Evolutionary conservation across 768 basidiomycete species (phyloP).

Genomic region (Guyanaporus albipodus): DNA sequence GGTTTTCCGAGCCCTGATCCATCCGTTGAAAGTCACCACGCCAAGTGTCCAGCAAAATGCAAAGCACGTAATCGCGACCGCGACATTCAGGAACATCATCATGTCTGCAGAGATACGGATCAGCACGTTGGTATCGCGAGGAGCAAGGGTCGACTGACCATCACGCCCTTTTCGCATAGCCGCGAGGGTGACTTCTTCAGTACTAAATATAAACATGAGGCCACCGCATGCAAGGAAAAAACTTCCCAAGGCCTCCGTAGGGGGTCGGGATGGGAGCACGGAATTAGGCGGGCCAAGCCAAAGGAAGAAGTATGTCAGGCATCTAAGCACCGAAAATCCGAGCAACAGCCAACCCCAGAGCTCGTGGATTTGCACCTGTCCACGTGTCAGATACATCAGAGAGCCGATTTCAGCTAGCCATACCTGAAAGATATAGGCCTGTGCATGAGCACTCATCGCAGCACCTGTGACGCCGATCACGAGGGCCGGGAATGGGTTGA

Average conservation of each 20-base stretch:
- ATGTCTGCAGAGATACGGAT: conserved; percentile 46
- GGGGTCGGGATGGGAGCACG: conserved; percentile 86
- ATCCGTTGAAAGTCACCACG: conserved; percentile 79
- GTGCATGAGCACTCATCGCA: conserved; percentile 90
- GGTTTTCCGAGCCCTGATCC: conserved; percentile 51
- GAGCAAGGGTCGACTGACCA: conserved; percentile 41
- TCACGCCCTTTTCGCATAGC: conserved; percentile 90
- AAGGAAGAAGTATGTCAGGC: conserved; percentile 91
- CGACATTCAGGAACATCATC: conserved; percentile 86
- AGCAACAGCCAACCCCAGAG: conserved; percentile 89
- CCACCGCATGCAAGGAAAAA: conserved; percentile 89
- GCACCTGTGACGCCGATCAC: conserved; percentile 92
- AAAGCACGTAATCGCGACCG: conserved; percentile 82
- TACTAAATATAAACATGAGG: conserved; percentile 83
- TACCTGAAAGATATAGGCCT: conserved; percentile 86
- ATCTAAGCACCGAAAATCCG: conserved; percentile 73
- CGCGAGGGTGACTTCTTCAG: conserved; percentile 84
- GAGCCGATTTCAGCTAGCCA: not conserved
- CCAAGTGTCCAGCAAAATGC: conserved; percentile 81
- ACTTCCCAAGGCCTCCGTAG: conserved; percentile 85
- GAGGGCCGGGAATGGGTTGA: conserved; percentile 91
- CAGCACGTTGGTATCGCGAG: conserved; percentile 1
- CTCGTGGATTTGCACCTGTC: conserved; percentile 79
- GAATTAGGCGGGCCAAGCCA: conserved; percentile 84
- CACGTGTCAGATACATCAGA: conserved; percentile 4